Conservation (phyloP, 2,329 filamentous ascomycete species). For the Diaporthe sp. region DNA sequence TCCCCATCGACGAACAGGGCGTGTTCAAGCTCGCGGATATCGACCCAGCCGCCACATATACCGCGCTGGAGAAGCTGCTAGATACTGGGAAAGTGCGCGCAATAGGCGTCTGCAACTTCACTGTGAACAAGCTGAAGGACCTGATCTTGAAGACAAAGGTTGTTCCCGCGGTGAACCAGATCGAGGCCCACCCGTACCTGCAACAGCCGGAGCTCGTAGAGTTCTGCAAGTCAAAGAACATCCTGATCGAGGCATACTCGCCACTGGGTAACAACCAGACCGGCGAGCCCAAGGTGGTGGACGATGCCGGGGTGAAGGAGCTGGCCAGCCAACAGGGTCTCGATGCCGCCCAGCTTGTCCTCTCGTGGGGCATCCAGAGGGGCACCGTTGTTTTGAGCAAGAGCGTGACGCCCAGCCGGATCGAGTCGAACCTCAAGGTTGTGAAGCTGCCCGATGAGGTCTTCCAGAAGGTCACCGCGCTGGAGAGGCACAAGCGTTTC, state of each 20-base stretch:
- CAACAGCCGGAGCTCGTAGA: conserved; percentile 71
- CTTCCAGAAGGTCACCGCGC: conserved; percentile 53
- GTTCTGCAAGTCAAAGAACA: conserved; percentile 70
- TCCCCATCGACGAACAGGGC: conserved; percentile 68
- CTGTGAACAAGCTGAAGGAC: conserved; percentile 56
- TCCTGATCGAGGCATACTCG: conserved; percentile 75
- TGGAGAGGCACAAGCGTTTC: conserved; percentile 60
- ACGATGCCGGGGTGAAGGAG: conserved; percentile 62
- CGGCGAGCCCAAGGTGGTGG: conserved; percentile 58
- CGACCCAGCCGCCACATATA: conserved; percentile 58
- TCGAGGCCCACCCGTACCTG: conserved; percentile 78
- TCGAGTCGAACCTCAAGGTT: conserved; percentile 58
- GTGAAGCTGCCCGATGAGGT: conserved; percentile 53
- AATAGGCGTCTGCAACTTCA: conserved; percentile 69
- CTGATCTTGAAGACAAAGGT: conserved; percentile 65
- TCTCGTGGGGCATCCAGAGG: conserved; percentile 61
- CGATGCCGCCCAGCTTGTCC: conserved; percentile 59
- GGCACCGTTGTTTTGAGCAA: conserved; percentile 61
- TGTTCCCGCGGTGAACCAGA: conserved; percentile 75
- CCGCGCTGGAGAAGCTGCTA: conserved; percentile 57
- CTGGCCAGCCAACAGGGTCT: conserved; percentile 59
- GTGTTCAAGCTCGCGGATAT: conserved; percentile 68
- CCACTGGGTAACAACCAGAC: conserved; percentile 68
- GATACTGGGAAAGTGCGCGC: conserved; percentile 56
- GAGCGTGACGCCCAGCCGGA: conserved; percentile 59